Evolutionary conservation across 768 basidiomycete genomes (phyloP).

Genomic region (Trametes elegans): DNA sequence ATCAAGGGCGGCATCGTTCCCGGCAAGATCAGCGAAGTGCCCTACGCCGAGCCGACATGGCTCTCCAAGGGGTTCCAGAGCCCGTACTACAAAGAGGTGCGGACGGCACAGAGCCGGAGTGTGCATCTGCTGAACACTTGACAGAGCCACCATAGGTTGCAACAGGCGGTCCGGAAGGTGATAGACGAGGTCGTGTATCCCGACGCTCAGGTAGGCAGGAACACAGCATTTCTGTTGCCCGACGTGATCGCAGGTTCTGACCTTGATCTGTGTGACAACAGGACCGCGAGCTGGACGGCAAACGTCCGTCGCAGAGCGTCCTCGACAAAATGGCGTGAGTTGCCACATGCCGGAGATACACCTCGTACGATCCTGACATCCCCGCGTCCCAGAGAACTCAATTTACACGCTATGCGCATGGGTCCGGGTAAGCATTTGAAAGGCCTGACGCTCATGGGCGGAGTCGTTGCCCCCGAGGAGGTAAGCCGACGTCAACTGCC

Average conservation of each 20-base stretch:
- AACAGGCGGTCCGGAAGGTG: constrained; percentile 60
- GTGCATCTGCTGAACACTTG: too few species aligned
- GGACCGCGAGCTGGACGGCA: constrained; percentile 82
- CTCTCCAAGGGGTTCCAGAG: constrained; percentile 62
- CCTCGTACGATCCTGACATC: constrained; percentile 6
- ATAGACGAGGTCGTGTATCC: constrained; percentile 62
- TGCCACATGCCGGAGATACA: background rate
- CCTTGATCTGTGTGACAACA: background rate
- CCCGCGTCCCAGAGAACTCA: constrained; percentile 45
- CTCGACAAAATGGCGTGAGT: constrained; percentile 80
- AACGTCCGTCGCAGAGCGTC: constrained; percentile 77
- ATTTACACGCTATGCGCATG: constrained; percentile 90
- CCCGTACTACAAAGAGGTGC: constrained; percentile 80
- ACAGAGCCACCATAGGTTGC: constrained; percentile 63
- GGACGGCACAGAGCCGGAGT: too few species aligned
- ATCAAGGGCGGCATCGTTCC: constrained; percentile 52
- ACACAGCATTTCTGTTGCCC: background rate
- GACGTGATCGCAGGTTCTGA: background rate
- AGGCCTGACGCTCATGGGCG: constrained; percentile 73
- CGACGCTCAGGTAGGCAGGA: constrained; percentile 33
- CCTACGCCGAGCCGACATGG: constrained; percentile 88
- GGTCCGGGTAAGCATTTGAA: constrained; percentile 88
- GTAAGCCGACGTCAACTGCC: constrained; percentile 11
- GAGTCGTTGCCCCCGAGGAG: constrained; percentile 74
- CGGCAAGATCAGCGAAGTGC: constrained; percentile 69